phyloP scores from a whole-genome alignment of 1,284 basidiomycete genomes.

The Ganoderma sp. region DNA sequence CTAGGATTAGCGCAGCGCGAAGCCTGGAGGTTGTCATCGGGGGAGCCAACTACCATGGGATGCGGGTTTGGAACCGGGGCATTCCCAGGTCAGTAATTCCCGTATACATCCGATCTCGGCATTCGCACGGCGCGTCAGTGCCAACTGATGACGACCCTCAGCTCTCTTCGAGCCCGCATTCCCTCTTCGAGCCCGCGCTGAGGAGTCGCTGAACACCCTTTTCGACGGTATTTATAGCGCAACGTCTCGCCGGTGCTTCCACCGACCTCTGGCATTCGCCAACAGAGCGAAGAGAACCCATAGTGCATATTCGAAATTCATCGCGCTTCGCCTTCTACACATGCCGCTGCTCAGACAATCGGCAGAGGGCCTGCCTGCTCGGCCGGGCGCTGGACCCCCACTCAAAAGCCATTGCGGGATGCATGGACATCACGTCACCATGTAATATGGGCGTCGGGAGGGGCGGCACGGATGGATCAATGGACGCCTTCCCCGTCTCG shows the following conservation, averaged over 20 bases:
- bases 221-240: slow-evolving; percentile 2
- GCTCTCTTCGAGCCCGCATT: background rate
- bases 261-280: slow-evolving; percentile 17
- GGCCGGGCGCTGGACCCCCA: slow-evolving; percentile 10
- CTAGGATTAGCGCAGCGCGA: background rate
- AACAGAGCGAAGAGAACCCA: slow-evolving; percentile 12
- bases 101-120: slow-evolving; percentile 10
- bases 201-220: background rate
- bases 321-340: slow-evolving; percentile 8
- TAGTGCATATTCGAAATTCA: slow-evolving; percentile 13
- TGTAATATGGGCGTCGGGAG: slow-evolving; percentile 4
- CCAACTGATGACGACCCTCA: background rate
- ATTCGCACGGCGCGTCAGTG: slow-evolving; percentile 2
- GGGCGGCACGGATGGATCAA: background rate
- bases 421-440: slow-evolving; percentile 3
- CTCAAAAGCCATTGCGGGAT: slow-evolving; percentile 9
- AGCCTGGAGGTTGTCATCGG: background rate
- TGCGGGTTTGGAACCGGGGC: background rate
- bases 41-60: background rate
- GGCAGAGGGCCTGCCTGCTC: slow-evolving; percentile 10
- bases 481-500: slow-evolving; percentile 3
- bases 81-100: slow-evolving; percentile 23
- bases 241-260: slow-evolving; percentile 15
- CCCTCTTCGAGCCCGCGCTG: background rate
- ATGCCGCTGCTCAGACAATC: slow-evolving; percentile 9